phyloP scores from a whole-genome alignment of 305 asterid species.

The Fraxinus dipetala region DNA sequence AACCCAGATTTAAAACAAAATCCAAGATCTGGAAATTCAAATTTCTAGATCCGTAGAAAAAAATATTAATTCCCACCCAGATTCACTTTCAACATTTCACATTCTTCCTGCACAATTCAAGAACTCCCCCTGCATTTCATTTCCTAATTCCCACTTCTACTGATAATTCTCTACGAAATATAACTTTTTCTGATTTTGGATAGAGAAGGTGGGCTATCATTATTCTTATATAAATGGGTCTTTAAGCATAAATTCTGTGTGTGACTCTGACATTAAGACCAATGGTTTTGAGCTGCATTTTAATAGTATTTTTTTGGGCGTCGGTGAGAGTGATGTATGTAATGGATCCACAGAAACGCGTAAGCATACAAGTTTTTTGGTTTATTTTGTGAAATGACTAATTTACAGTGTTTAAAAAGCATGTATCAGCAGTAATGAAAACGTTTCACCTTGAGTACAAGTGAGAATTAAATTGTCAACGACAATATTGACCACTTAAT shows the following conservation, averaged over 20 bases:
- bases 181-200: not conserved
- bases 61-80: conserved; percentile 22
- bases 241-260: conserved; percentile 18
- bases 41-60: conserved; percentile 37
- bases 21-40: conserved; percentile 11
- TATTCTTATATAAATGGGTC: conserved; percentile 8
- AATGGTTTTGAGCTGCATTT: conserved; percentile 32
- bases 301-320: conserved; percentile 3
- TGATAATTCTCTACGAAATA: conserved; percentile 24
- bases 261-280: conserved; percentile 9
- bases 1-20: conserved; percentile 63
- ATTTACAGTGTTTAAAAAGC: too few species aligned
- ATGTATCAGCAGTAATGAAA: too few species aligned
- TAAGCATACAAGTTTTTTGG: not conserved
- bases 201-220: not conserved
- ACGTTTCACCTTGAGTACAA: too few species aligned
- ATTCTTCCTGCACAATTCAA: conserved; percentile 28
- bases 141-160: conserved; percentile 10
- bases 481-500: too few species aligned
- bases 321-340: not conserved
- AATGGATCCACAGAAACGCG: not conserved
- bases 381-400: not conserved
- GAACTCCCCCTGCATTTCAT: conserved; percentile 4
- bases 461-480: too few species aligned
- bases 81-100: conserved; percentile 36